Conservation (phyloP, 1,139 yeast genomes). For the Spencermartinsiella ligniputridi region DNA sequence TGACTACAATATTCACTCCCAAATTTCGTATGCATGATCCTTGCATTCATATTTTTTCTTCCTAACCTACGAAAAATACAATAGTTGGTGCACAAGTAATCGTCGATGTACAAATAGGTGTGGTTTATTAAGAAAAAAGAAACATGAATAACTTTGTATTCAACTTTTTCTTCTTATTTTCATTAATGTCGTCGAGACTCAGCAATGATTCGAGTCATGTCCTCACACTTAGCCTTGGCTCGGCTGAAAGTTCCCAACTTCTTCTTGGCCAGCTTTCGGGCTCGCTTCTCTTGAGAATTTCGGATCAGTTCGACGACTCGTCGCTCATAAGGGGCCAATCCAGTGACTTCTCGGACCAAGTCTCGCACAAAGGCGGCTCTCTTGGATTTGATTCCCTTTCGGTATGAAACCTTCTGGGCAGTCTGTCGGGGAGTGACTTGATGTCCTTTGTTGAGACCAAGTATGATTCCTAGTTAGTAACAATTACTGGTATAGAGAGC, state of each 20-base stretch:
- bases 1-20: no score
- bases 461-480: constrained; percentile 73
- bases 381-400: constrained; percentile 96
- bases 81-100: no score
- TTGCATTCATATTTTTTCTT: no score
- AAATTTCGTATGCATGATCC: no score
- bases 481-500: no score
- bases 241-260: constrained; percentile 99
- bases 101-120: no score
- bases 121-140: no score
- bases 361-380: constrained; percentile 95
- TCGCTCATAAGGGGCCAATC: constrained; percentile 99
- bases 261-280: constrained; percentile 99
- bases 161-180: no score
- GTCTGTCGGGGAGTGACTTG: constrained; percentile 90
- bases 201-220: constrained; percentile 94
- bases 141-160: no score
- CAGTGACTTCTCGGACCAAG: constrained; percentile 95
- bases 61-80: no score
- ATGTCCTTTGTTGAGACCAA: constrained; percentile 99
- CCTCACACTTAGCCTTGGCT: constrained; percentile 99
- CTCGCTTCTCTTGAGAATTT: constrained; percentile 99
- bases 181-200: constrained; percentile 80
- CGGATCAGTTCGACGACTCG: constrained; percentile 99
- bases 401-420: constrained; percentile 91